phyloP scores from a whole-genome alignment of 345 rosid species.

The Xanthoceras sorbifolium region DNA sequence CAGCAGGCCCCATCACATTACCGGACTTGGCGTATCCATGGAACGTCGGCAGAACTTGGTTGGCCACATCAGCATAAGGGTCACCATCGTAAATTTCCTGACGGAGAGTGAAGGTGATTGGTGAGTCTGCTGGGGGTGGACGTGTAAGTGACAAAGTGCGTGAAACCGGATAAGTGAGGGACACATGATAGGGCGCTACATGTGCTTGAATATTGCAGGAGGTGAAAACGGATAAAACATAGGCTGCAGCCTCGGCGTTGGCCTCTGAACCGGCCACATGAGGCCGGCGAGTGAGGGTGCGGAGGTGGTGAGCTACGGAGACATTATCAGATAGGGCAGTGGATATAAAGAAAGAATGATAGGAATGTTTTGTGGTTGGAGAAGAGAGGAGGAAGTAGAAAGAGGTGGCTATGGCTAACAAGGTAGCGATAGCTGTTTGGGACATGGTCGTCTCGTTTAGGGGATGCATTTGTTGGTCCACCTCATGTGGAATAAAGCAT shows the following conservation, averaged over 20 bases:
- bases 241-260: slow-evolving; percentile 72
- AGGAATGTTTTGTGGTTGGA: slow-evolving; percentile 50
- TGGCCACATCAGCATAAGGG: slow-evolving; percentile 63
- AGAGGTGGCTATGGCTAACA: slow-evolving; percentile 43
- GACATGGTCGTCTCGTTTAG: slow-evolving; percentile 29
- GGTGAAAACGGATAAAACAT: slow-evolving; percentile 51
- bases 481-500: no score
- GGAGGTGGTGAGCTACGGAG: slow-evolving; percentile 62
- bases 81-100: slow-evolving; percentile 64
- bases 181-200: slow-evolving; percentile 55
- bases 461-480: no score
- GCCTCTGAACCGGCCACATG: slow-evolving; percentile 78
- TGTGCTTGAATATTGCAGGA: slow-evolving; percentile 46
- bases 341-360: slow-evolving; percentile 60
- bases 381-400: slow-evolving; percentile 38
- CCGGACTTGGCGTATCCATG: slow-evolving; percentile 87
- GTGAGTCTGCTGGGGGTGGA: slow-evolving; percentile 26
- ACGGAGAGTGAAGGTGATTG: slow-evolving; percentile 40
- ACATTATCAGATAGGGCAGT: slow-evolving; percentile 58
- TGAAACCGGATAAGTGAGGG: slow-evolving; percentile 66
- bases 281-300: slow-evolving; percentile 74
- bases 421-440: slow-evolving; percentile 30
- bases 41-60: slow-evolving; percentile 66
- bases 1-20: slow-evolving; percentile 52
- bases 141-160: slow-evolving; percentile 53